Conservation (phyloP, 192 early-diverging fungal genomes). For the Mortierella hygrophila region DNA sequence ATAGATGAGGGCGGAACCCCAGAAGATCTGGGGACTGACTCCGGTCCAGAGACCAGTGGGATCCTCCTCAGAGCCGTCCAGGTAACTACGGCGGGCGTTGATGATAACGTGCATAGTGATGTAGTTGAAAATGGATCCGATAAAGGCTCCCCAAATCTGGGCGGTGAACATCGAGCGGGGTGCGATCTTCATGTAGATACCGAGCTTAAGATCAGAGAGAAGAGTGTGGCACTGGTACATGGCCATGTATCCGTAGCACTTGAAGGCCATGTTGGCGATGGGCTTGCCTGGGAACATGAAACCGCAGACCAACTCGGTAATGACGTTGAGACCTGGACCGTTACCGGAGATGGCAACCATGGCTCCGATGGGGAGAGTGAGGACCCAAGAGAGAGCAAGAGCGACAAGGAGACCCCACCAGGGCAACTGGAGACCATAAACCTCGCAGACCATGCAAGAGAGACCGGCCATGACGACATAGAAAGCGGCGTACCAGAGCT, state of each 20-base stretch:
- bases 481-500: slow-evolving; percentile 62
- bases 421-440: slow-evolving; percentile 51
- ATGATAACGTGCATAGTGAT: slow-evolving; percentile 52
- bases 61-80: slow-evolving; percentile 52
- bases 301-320: slow-evolving; percentile 70
- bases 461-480: slow-evolving; percentile 52
- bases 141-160: slow-evolving; percentile 69
- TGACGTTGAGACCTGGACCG: slow-evolving; percentile 63
- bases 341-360: slow-evolving; percentile 65
- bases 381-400: slow-evolving; percentile 41
- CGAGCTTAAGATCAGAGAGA: slow-evolving; percentile 79
- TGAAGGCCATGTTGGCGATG: slow-evolving; percentile 68
- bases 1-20: slow-evolving; percentile 77
- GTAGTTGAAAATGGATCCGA: slow-evolving; percentile 62
- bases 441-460: slow-evolving; percentile 43
- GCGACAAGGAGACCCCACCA: slow-evolving; percentile 63
- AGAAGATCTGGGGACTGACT: slow-evolving; percentile 62
- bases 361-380: slow-evolving; percentile 67
- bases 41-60: slow-evolving; percentile 63
- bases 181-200: slow-evolving; percentile 81
- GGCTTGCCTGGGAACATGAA: slow-evolving; percentile 68
- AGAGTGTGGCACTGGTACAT: slow-evolving; percentile 85
- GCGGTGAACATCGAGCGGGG: slow-evolving; percentile 72
- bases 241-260: slow-evolving; percentile 66
- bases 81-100: slow-evolving; percentile 18